phyloP scores from a whole-genome alignment of 192 early-diverging fungal genomes.

The Linnemannia schmuckeri region DNA sequence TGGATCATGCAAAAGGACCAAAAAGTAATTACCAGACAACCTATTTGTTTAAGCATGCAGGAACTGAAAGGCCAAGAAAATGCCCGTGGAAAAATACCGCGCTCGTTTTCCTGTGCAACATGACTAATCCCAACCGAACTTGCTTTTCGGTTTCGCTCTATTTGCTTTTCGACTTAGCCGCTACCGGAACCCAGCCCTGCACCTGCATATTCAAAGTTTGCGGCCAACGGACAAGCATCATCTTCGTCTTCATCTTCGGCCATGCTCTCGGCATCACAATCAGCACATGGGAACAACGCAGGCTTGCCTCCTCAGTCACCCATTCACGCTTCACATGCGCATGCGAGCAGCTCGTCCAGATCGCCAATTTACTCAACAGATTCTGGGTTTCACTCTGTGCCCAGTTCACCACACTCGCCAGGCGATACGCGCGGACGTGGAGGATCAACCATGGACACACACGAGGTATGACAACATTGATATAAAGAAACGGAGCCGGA shows the following conservation, averaged over 20 bases:
- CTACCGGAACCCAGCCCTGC: slow-evolving; percentile 49
- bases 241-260: slow-evolving; percentile 31
- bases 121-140: background rate
- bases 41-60: background rate
- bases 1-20: slow-evolving; percentile 56
- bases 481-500: background rate
- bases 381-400: slow-evolving; percentile 54
- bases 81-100: background rate
- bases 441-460: slow-evolving; percentile 12
- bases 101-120: background rate
- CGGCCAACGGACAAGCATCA: slow-evolving; percentile 20
- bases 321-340: slow-evolving; percentile 28
- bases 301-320: slow-evolving; percentile 43
- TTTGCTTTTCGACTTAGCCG: slow-evolving; percentile 17
- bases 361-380: slow-evolving; percentile 38
- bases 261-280: slow-evolving; percentile 33
- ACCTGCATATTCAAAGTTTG: slow-evolving; percentile 40
- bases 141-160: background rate
- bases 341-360: slow-evolving; percentile 1
- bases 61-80: background rate
- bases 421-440: slow-evolving; percentile 38
- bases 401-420: slow-evolving; percentile 54
- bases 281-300: slow-evolving; percentile 10
- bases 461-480: slow-evolving; percentile 22
- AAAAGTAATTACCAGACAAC: slow-evolving; percentile 26